These are phyloP conservation scores for Elsinoe fawcettii DNA, from an alignment of 2,329 filamentous ascomycete species.

Conservation along the genomic window DNA sequence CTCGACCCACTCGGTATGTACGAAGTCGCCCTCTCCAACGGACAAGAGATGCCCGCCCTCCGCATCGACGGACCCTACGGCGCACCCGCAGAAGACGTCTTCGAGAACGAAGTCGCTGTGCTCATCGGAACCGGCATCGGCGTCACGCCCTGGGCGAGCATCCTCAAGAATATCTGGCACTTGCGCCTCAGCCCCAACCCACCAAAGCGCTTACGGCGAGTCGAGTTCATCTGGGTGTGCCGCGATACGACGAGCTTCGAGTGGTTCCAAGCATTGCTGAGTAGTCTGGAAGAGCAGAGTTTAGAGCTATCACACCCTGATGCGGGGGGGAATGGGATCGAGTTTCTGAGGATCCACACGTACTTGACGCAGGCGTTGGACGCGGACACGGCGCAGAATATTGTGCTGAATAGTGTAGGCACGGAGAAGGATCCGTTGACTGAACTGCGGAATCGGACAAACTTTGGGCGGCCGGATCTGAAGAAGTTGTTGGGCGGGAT, in stretches of 20 bases:
- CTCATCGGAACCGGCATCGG: constrained; percentile 81
- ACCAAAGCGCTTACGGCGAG: constrained; percentile 77
- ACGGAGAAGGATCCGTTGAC: constrained; percentile 83
- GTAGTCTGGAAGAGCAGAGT: constrained; percentile 82
- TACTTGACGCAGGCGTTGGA: constrained; percentile 94
- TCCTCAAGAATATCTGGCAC: constrained; percentile 98
- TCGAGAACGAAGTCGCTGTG: constrained; percentile 82
- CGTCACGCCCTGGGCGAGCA: constrained; percentile 78
- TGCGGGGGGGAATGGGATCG: constrained; percentile 57
- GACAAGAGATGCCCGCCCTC: constrained; percentile 81
- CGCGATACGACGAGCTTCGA: constrained; percentile 93
- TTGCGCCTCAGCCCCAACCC: constrained; percentile 83
- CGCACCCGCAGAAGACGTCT: constrained; percentile 94
- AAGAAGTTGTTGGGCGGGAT: constrained; percentile 69
- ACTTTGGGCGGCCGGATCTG: constrained; percentile 93
- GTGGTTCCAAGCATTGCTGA: constrained; percentile 94
- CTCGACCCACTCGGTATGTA: constrained; percentile 95
- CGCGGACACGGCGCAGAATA: constrained; percentile 87
- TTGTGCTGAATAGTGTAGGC: constrained; percentile 91
- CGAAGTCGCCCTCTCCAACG: constrained; percentile 89
- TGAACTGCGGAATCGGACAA: constrained; percentile 79
- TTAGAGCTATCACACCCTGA: constrained; percentile 45
- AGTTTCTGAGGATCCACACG: constrained; percentile 96
- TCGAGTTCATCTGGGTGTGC: constrained; percentile 99
- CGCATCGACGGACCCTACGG: constrained; percentile 94